Evolutionary conservation across 108 stramenopile species (phyloP).

Genomic region (Pseudonitzschia multistriata): DNA sequence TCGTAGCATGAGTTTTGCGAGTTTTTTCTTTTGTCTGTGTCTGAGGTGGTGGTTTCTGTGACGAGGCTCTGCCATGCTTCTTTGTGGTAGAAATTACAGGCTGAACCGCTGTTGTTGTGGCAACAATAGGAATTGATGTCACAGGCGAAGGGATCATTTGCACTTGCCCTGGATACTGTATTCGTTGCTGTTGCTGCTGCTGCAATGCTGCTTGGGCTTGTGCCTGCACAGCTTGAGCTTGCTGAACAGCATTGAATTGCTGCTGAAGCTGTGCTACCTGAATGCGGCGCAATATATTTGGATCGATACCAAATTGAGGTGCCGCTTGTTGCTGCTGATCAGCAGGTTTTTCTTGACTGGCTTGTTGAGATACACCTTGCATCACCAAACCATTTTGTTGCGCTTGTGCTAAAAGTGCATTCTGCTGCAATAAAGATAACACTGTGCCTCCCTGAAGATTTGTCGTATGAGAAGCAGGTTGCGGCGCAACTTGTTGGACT

Average conservation of each 20-base stretch:
- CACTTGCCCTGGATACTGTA: conserved; percentile 33
- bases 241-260: conserved; percentile 39
- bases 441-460: conserved; percentile 24
- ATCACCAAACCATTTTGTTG: conserved; percentile 30
- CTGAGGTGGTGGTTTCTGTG: conserved; percentile 16
- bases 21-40: conserved; percentile 13
- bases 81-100: background rate
- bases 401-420: conserved; percentile 28
- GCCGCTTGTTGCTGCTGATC: conserved; percentile 13
- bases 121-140: conserved; percentile 3
- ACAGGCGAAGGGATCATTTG: conserved; percentile 14
- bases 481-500: conserved; percentile 20
- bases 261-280: conserved; percentile 43
- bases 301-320: conserved; percentile 33
- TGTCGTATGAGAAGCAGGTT: conserved; percentile 14
- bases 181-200: conserved; percentile 32
- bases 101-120: conserved; percentile 10
- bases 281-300: conserved; percentile 42
- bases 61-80: background rate
- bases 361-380: conserved; percentile 15
- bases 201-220: conserved; percentile 13
- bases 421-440: conserved; percentile 25
- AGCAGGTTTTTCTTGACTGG: conserved; percentile 13
- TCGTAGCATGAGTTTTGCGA: conserved; percentile 6
- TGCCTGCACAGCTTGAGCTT: conserved; percentile 11